Conservation (phyloP, 2,329 filamentous ascomycete species). For the Sporothrix schenckii region DNA sequence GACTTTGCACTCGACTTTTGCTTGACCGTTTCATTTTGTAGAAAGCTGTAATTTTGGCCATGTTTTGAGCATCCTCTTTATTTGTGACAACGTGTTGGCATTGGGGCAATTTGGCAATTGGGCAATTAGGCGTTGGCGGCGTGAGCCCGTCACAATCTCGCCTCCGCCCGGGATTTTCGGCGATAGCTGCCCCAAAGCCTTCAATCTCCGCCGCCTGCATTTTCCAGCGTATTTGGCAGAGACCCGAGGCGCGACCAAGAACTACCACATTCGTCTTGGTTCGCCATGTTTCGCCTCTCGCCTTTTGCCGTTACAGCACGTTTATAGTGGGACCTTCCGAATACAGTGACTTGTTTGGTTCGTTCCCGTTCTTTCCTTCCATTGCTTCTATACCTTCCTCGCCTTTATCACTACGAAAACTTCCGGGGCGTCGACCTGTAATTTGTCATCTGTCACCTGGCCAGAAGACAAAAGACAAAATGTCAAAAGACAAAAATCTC, state of each 20-base stretch:
- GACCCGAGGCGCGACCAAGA: too few species aligned
- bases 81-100: background rate
- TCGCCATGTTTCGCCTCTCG: background rate
- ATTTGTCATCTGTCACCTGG: background rate
- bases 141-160: background rate
- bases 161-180: slow-evolving; percentile 14
- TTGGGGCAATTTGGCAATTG: too few species aligned
- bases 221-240: background rate
- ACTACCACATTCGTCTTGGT: too few species aligned
- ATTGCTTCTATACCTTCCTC: background rate
- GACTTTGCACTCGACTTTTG: background rate
- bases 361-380: background rate
- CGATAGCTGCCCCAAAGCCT: background rate
- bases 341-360: background rate
- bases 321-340: background rate
- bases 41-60: too few species aligned
- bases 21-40: too few species aligned
- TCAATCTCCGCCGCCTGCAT: slow-evolving; percentile 18
- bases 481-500: background rate
- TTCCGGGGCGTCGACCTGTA: background rate
- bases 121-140: background rate
- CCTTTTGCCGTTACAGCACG: background rate
- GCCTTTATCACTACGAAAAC: slow-evolving; percentile 14
- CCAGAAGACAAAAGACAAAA: too few species aligned
- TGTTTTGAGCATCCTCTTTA: too few species aligned